Conservation (phyloP, 345 rosid species). For the Litchi chinensis region DNA sequence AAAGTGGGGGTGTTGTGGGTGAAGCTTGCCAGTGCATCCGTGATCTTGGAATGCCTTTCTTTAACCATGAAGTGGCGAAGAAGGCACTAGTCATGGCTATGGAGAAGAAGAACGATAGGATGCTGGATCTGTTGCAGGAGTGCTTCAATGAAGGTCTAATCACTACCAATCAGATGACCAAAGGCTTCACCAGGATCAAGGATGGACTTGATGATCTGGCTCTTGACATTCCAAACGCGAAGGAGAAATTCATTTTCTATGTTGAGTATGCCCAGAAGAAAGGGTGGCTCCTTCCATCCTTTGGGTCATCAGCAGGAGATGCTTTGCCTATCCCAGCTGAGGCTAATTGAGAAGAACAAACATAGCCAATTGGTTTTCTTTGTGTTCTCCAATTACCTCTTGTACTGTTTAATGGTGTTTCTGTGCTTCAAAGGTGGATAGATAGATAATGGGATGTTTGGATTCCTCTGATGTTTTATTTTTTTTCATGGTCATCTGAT, state of each 20-base stretch:
- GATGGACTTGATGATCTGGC: constrained; percentile 96
- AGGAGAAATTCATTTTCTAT: constrained; percentile 74
- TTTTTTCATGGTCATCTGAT: constrained; percentile 30
- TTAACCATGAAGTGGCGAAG: constrained; percentile 98
- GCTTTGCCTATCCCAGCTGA: constrained; percentile 11
- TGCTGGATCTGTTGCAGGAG: constrained; percentile 81
- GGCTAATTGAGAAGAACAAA: constrained; percentile 25
- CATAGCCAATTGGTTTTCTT: constrained; percentile 23
- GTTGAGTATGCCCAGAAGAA: constrained; percentile 65
- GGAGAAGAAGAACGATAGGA: constrained; percentile 96
- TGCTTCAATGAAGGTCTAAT: constrained; percentile 89
- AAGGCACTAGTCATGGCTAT: constrained; percentile 99
- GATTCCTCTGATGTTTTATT: constrained; percentile 37
- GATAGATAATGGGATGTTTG: constrained; percentile 40
- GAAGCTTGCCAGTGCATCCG: constrained; percentile 99
- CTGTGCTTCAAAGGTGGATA: constrained; percentile 29
- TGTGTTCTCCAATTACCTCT: constrained; percentile 29
- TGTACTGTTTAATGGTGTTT: constrained; percentile 21
- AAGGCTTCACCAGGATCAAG: constrained; percentile 81
- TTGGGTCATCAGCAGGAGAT: constrained; percentile 40
- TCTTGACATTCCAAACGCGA: constrained; percentile 92
- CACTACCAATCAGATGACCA: constrained; percentile 90
- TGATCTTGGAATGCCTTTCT: constrained; percentile 96
- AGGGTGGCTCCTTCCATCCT: constrained; percentile 77
- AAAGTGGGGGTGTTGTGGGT: constrained; percentile 80